phyloP scores from a whole-genome alignment of 352 stramenopile species.

The Pythium pyrilobum region DNA sequence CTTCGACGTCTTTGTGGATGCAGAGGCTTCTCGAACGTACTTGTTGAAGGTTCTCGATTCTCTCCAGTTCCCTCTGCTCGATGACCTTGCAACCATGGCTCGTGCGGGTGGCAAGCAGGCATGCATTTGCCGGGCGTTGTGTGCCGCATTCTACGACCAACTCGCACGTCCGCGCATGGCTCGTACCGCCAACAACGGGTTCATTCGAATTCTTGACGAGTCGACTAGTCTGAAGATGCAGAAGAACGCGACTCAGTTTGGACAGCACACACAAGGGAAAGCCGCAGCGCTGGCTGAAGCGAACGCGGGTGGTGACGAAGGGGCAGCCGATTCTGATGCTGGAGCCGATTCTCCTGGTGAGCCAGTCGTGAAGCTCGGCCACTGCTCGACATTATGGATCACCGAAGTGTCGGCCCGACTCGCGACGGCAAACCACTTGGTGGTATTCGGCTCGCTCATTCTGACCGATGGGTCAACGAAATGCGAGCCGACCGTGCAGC shows the following conservation, averaged over 20 bases:
- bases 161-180: conserved; percentile 8
- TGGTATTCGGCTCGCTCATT: conserved; percentile 13
- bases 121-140: conserved; percentile 12
- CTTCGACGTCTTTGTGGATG: conserved; percentile 13
- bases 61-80: conserved; percentile 10
- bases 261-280: not conserved
- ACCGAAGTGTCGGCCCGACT: not conserved
- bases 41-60: conserved; percentile 19
- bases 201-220: conserved; percentile 11
- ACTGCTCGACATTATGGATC: conserved; percentile 1
- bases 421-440: not conserved
- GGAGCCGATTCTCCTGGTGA: not conserved
- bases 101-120: not conserved
- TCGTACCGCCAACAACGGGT: conserved; percentile 1
- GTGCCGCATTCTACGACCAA: conserved; percentile 20
- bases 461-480: conserved; percentile 5
- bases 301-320: not conserved
- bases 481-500: conserved; percentile 4
- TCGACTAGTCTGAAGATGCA: not conserved
- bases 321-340: not conserved
- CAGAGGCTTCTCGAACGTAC: conserved; percentile 9
- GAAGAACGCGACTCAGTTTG: not conserved
- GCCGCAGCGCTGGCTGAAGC: not conserved
- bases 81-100: conserved; percentile 3
- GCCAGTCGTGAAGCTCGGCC: not conserved